Evolutionary conservation across 2,329 filamentous ascomycete species (phyloP).

Genomic region (Zasmidium citrigriseum): DNA sequence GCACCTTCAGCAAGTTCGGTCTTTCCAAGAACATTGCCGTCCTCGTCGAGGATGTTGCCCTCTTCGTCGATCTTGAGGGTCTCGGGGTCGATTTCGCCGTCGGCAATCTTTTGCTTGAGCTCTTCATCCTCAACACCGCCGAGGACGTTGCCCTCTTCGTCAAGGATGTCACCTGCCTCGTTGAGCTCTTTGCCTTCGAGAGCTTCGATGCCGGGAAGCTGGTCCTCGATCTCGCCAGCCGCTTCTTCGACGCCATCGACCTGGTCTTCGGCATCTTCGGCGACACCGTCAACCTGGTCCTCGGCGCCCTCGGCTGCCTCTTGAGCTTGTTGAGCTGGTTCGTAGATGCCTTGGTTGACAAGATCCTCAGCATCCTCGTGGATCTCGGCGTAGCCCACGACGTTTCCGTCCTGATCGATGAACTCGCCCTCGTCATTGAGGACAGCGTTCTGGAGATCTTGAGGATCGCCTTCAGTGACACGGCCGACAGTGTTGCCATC

Average conservation of each 20-base stretch:
- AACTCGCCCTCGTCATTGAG: slow-evolving; percentile 58
- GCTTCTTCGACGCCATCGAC: slow-evolving; percentile 32
- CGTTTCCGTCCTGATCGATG: slow-evolving; percentile 55
- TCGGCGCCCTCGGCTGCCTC: slow-evolving; percentile 43
- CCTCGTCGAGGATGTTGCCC: slow-evolving; percentile 52
- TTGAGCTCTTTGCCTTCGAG: slow-evolving; percentile 54
- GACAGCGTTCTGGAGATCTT: slow-evolving; percentile 49
- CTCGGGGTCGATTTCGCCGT: slow-evolving; percentile 45
- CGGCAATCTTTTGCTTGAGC: slow-evolving; percentile 39
- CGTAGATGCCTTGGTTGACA: slow-evolving; percentile 47
- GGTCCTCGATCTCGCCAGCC: slow-evolving; percentile 45
- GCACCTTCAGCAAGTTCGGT: slow-evolving; percentile 53
- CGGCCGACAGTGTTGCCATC: slow-evolving; percentile 53
- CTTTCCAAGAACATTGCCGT: slow-evolving; percentile 53
- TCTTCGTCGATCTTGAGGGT: slow-evolving; percentile 54
- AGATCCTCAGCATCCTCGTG: slow-evolving; percentile 46
- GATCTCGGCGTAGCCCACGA: slow-evolving; percentile 54
- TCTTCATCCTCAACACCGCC: slow-evolving; percentile 51
- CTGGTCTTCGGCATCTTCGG: slow-evolving; percentile 32
- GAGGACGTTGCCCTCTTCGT: slow-evolving; percentile 52
- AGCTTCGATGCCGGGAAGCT: slow-evolving; percentile 54
- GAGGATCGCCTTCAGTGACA: slow-evolving; percentile 50
- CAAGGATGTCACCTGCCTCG: slow-evolving; percentile 51
- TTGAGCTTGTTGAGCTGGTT: slow-evolving; percentile 44
- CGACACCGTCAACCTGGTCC: slow-evolving; percentile 30